phyloP scores from a whole-genome alignment of 805 yeast species.

The Hanseniaspora lachancei region DNA sequence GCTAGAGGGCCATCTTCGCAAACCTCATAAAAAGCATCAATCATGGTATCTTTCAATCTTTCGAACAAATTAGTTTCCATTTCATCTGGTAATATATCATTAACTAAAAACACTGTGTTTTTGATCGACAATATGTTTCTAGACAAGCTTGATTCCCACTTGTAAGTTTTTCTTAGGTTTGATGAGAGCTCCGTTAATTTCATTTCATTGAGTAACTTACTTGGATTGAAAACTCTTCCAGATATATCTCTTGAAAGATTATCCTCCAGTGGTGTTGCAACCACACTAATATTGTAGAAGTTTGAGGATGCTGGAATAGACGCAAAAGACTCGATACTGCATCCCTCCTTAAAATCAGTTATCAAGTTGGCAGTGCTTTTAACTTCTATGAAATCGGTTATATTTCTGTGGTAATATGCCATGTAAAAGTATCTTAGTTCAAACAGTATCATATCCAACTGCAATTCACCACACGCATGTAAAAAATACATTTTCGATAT shows the following conservation, averaged over 20 bases:
- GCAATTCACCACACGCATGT: slow-evolving; percentile 75
- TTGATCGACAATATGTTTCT: slow-evolving; percentile 73
- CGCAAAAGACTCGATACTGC: slow-evolving; percentile 49
- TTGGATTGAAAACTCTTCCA: background rate
- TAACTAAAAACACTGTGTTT: slow-evolving; percentile 45
- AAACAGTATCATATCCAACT: slow-evolving; percentile 68
- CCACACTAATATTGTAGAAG: slow-evolving; percentile 42
- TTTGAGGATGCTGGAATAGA: slow-evolving; percentile 50
- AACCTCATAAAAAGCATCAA: slow-evolving; percentile 76
- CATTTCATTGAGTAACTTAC: slow-evolving; percentile 34
- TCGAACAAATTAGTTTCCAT: slow-evolving; percentile 37
- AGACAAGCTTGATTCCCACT: slow-evolving; percentile 76
- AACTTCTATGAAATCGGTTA: slow-evolving; percentile 41
- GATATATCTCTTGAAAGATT: slow-evolving; percentile 35
- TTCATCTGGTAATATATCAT: slow-evolving; percentile 66
- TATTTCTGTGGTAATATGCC: slow-evolving; percentile 1
- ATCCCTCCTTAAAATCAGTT: slow-evolving; percentile 67
- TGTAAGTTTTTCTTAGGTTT: slow-evolving; percentile 41
- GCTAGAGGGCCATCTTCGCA: slow-evolving; percentile 82
- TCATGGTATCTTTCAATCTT: slow-evolving; percentile 25
- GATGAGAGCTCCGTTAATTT: slow-evolving; percentile 36
- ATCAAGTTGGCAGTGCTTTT: slow-evolving; percentile 69
- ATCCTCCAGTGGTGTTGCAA: slow-evolving; percentile 63
- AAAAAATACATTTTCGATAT: slow-evolving; percentile 80
- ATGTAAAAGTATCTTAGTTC: slow-evolving; percentile 52